Percentiles rank a stretch among this genome's conserved stretches.
phyloP scores from a whole-genome alignment of 148 eudicot species.

The Fagopyrum homotropicum region DNA sequence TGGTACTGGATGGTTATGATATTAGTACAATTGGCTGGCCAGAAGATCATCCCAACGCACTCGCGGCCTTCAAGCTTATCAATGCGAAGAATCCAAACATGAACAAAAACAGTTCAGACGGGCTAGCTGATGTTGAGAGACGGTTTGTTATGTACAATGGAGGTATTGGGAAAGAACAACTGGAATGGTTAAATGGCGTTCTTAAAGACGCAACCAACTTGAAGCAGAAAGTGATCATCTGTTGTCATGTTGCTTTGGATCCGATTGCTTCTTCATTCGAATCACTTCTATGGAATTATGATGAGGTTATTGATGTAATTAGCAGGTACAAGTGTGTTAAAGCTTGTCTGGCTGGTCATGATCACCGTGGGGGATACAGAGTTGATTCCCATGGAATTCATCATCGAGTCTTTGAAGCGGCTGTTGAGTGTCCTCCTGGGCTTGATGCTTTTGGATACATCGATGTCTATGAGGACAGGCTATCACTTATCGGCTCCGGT shows the following conservation, averaged over 20 bases:
- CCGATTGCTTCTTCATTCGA: constrained; percentile 46
- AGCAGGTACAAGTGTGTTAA: constrained; percentile 77
- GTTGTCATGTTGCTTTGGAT: constrained; percentile 77
- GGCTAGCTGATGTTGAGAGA: constrained; percentile 54
- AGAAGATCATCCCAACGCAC: constrained; percentile 57
- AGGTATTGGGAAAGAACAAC: constrained; percentile 71
- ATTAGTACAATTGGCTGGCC: constrained; percentile 95
- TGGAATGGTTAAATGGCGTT: constrained; percentile 65
- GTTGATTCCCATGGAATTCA: constrained; percentile 77
- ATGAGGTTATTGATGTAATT: constrained; percentile 77
- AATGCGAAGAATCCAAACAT: constrained; percentile 68
- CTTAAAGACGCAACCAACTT: constrained; percentile 56
- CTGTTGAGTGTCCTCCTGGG: constrained; percentile 87
- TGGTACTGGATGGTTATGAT: constrained; percentile 90
- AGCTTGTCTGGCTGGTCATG: constrained; percentile 80
- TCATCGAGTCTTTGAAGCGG: constrained; percentile 87
- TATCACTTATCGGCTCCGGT: constrained; percentile 59
- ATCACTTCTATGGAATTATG: constrained; percentile 80
- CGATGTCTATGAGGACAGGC: constrained; percentile 63
- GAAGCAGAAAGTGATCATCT: constrained; percentile 66
- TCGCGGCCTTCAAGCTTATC: constrained; percentile 50
- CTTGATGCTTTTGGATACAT: constrained; percentile 66
- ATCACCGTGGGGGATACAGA: constrained; percentile 63
- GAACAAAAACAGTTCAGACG: constrained; percentile 77
- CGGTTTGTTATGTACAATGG: constrained; percentile 92